Evolutionary conservation across 257 asterid species (phyloP).

Genomic region (Solanum pimpinellifolium): DNA sequence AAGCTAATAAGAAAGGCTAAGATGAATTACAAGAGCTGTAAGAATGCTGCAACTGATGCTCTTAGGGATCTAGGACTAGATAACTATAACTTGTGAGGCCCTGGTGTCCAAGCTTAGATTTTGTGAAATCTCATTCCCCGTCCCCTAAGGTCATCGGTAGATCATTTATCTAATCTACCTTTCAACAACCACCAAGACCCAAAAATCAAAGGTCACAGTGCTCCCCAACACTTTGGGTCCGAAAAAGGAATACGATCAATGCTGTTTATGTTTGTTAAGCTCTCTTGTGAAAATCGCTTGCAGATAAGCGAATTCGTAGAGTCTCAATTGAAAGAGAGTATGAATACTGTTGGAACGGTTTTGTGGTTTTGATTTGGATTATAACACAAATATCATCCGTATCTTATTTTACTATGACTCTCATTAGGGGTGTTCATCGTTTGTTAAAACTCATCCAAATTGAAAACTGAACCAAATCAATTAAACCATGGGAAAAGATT

Average conservation of each 20-base stretch:
- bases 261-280: neutral
- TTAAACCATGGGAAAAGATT: neutral
- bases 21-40: constrained; percentile 67
- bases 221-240: neutral
- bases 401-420: neutral
- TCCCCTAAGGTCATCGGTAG: neutral
- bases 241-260: no score
- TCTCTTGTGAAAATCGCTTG: neutral
- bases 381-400: neutral
- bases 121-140: neutral
- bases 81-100: constrained; percentile 45
- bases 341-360: neutral
- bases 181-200: neutral
- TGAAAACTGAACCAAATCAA: neutral
- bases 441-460: neutral
- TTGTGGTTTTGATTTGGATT: neutral
- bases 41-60: constrained; percentile 83
- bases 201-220: neutral
- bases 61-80: constrained; percentile 76
- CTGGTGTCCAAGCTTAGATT: neutral
- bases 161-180: neutral
- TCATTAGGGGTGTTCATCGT: neutral
- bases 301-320: neutral
- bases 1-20: constrained; percentile 58
- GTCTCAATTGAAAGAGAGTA: neutral